These are phyloP conservation scores for Pichia sp. DNA, from an alignment of 1,139 yeast genomes.

Conservation along the genomic window DNA sequence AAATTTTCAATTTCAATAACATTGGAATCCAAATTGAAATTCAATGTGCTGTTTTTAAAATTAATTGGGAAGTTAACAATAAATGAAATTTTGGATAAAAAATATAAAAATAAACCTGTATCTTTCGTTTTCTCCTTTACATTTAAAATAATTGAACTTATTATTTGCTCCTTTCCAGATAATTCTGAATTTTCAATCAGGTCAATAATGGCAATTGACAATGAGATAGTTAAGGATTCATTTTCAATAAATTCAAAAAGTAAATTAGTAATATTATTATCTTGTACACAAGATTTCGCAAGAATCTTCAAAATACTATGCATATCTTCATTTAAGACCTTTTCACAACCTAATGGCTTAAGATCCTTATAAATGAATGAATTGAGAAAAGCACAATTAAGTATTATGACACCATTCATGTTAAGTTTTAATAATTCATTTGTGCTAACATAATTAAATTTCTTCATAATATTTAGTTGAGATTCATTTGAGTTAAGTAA, in stretches of 20 bases:
- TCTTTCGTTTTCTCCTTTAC: slow-evolving; percentile 21
- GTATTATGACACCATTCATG: background rate
- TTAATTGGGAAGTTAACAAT: slow-evolving; percentile 22
- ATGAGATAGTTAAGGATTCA: slow-evolving; percentile 22
- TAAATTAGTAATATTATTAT: background rate
- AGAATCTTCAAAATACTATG: slow-evolving; percentile 1
- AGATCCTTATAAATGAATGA: background rate
- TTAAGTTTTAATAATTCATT: background rate
- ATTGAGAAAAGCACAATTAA: background rate
- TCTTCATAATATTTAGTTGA: background rate
- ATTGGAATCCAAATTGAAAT: slow-evolving; percentile 14
- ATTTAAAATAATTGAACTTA: slow-evolving; percentile 20
- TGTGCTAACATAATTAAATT: background rate
- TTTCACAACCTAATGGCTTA: background rate
- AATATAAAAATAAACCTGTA: slow-evolving; percentile 26
- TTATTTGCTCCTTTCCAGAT: slow-evolving; percentile 12
- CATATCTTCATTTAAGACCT: background rate
- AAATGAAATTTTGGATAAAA: slow-evolving; percentile 25
- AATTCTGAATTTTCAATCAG: slow-evolving; percentile 12
- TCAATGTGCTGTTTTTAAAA: slow-evolving; percentile 17
- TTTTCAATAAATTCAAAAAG: slow-evolving; percentile 12
- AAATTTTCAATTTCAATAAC: slow-evolving; percentile 13
- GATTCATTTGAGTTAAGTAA: background rate
- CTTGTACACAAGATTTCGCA: background rate
- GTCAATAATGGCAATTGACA: slow-evolving; percentile 15